Evolutionary conservation across 768 basidiomycete species (phyloP).

Genomic region (Antrodiella citrinella): DNA sequence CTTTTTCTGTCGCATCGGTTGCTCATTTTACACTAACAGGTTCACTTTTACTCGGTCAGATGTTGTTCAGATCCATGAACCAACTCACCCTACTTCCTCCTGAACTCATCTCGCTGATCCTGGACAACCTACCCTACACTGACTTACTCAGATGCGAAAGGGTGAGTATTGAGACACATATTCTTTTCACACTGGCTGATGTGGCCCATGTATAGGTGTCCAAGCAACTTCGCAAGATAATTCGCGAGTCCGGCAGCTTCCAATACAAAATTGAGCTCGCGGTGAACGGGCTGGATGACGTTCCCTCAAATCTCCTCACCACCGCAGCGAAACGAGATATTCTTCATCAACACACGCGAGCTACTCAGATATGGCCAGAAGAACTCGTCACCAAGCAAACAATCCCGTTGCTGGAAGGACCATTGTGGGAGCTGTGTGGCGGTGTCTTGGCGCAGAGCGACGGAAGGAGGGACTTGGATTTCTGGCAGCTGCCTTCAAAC

Average conservation of each 20-base stretch:
- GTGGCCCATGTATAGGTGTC: no score
- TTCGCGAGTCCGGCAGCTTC: not conserved
- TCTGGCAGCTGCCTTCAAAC: slow-evolving; percentile 5
- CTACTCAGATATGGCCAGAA: not conserved
- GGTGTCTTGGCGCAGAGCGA: slow-evolving; percentile 7
- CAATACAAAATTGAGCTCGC: slow-evolving; percentile 8
- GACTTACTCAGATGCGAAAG: not conserved
- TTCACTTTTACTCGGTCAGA: no score
- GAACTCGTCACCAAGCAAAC: not conserved
- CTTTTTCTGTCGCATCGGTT: no score
- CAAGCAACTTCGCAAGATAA: not conserved
- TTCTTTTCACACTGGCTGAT: no score
- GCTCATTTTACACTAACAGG: no score
- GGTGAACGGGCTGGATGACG: slow-evolving; percentile 7
- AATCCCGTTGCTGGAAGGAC: slow-evolving; percentile 3
- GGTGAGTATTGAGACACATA: not conserved
- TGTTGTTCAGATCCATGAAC: not conserved
- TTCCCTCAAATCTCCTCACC: not conserved
- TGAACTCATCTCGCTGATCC: not conserved
- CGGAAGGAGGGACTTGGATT: slow-evolving; percentile 1
- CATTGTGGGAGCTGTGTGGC: slow-evolving; percentile 10
- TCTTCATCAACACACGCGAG: slow-evolving; percentile 1
- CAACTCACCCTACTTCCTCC: not conserved
- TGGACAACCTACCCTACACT: not conserved
- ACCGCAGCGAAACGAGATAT: slow-evolving; percentile 2